Percentiles rank a stretch among this genome's conserved stretches.
Evolutionary conservation across 257 asterid genomes (phyloP).

Genomic region (Nicotiana benthamiana): DNA sequence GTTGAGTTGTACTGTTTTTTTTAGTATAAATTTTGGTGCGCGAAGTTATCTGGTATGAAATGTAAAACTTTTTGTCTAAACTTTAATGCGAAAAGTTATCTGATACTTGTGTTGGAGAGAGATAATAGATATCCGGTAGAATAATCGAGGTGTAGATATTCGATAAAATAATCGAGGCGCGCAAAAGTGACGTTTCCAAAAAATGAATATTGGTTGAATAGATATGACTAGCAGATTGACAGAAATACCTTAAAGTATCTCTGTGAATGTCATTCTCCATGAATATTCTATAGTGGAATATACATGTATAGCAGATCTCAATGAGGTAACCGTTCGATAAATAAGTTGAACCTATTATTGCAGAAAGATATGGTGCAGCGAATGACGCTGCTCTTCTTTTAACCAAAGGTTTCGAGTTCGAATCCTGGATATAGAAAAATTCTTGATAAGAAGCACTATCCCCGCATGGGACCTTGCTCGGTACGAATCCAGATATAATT

Average conservation of each 20-base stretch:
- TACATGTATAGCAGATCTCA: not conserved
- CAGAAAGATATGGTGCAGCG: not conserved
- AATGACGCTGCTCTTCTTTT: too few relatives aligned
- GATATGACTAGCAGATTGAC: not conserved
- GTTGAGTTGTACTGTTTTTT: not conserved
- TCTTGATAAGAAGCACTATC: too few relatives aligned
- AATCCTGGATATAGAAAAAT: too few relatives aligned
- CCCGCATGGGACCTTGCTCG: too few relatives aligned
- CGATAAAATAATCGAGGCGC: not conserved
- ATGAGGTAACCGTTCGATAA: slow-evolving; percentile 4
- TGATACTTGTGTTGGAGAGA: not conserved
- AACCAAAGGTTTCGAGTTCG: too few relatives aligned
- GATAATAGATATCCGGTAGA: not conserved
- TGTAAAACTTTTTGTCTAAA: not conserved
- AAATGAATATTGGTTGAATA: not conserved
- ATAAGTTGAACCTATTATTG: slow-evolving; percentile 12
- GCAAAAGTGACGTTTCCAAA: not conserved
- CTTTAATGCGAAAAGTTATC: not conserved
- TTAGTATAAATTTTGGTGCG: not conserved
- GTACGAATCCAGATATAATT: too few relatives aligned
- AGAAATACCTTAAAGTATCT: not conserved
- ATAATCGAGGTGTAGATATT: not conserved
- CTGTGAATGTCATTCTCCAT: not conserved
- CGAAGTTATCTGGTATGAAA: not conserved
- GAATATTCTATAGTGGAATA: not conserved